Conservation (phyloP, 78 protist genomes). For the Guillardia theta region DNA sequence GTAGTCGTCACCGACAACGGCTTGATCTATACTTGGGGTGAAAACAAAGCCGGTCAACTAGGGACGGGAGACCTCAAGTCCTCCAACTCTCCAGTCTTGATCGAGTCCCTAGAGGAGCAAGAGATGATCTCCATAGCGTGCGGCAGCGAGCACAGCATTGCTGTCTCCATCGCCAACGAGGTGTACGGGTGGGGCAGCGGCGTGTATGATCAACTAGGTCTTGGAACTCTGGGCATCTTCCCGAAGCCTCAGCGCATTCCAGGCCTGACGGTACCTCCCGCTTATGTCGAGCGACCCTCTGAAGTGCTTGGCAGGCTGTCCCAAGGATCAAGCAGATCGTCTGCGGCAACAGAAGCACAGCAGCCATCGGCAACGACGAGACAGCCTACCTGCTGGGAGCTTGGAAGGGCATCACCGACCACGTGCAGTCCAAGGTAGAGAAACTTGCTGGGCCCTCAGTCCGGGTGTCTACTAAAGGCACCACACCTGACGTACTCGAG, state of each 20-base stretch:
- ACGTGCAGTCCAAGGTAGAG: not conserved
- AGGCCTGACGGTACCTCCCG: constrained; percentile 20
- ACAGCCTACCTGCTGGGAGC: not conserved
- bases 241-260: constrained; percentile 38
- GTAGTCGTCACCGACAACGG: constrained; percentile 13
- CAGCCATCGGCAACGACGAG: constrained; percentile 10
- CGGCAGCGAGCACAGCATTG: not conserved
- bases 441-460: not conserved
- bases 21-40: not conserved
- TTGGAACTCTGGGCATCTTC: not conserved
- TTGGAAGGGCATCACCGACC: not conserved
- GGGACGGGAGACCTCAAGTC: not conserved
- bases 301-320: too few relatives aligned
- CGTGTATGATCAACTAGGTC: constrained; percentile 15
- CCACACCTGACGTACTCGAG: not conserved
- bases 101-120: not conserved
- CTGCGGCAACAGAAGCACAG: not conserved
- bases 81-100: not conserved
- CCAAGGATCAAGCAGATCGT: not conserved
- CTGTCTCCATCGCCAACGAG: not conserved
- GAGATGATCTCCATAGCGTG: not conserved
- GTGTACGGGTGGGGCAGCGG: constrained; percentile 11
- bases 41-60: constrained; percentile 1
- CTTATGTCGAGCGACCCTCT: too few relatives aligned
- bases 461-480: not conserved